Base-by-base conservation (phyloP, 1,139 yeast genomes). In the Kodamaea anthophila region DNA sequence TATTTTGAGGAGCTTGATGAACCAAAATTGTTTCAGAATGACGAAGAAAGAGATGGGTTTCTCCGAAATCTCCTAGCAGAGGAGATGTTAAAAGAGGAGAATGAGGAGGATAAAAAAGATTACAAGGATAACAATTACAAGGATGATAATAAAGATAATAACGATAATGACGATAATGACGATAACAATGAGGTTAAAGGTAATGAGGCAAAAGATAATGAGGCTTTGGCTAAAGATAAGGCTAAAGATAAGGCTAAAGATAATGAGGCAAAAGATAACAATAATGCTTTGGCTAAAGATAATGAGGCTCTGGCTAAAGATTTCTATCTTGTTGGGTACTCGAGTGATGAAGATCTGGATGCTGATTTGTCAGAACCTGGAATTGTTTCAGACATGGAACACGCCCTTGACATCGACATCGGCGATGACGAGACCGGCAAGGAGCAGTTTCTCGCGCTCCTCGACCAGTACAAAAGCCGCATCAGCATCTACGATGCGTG, bases 401-500 rank as follows among this genome's bases (percentile, higher is more conserved):
- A 13, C 9, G 15, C 8, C 5, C 26, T 28, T 4, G 23, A 28
- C 23, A 13, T 28, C 4, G 15, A 24, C 13, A 6, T 23, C 18
- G 14, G 24, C 4, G 31, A 28, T 13, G n/a, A 16, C 19, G 12
- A 18, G 15, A 9, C 31, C 21, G 14, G 16, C 13, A 18, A 18
- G 3, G 4, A 15, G 2, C 20, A 22, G 7, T 33, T 33, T 18
- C 16, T 23, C 4, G 11, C 18, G 3, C 44, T 65, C 12, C 47
- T 66, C 5, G 51, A 56, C 18, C 24, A 34, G 5, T 44, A 46
- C 30, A 37, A 46, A 22, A 37, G 45, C 14, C 37, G 39, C 21
- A 57, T 65, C 13, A 57, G 65, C 4, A 29, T 47, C 14, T 60
- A 49, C 39, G 64, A 64, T 24, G 56, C 67, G 3, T 66, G 70